phyloP scores from a whole-genome alignment of 768 basidiomycete genomes.

The Boletus bicolor region DNA sequence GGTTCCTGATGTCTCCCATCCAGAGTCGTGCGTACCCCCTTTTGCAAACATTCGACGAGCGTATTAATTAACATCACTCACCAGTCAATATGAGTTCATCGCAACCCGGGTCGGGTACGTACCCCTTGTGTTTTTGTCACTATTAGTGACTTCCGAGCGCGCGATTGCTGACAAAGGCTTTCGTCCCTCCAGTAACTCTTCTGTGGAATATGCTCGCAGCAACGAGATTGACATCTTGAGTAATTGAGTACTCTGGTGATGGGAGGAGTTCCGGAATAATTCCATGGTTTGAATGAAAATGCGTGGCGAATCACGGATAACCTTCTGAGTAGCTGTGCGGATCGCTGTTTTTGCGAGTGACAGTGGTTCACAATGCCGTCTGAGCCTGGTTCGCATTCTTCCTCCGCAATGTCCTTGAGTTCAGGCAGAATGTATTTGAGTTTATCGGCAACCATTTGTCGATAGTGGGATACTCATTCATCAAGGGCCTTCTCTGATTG shows the following conservation, averaged over 20 bases:
- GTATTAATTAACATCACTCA: background rate
- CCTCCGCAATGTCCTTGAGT: too few relatives aligned
- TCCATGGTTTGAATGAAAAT: background rate
- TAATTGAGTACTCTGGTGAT: background rate
- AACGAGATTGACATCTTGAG: background rate
- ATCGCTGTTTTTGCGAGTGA: too few relatives aligned
- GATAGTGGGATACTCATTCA: too few relatives aligned
- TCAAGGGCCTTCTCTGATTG: too few relatives aligned
- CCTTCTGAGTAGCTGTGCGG: background rate
- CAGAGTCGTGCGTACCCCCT: background rate
- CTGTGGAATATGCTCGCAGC: background rate
- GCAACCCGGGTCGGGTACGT: background rate
- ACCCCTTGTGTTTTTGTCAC: background rate
- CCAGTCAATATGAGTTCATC: background rate
- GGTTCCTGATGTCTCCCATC: background rate
- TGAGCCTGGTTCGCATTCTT: too few relatives aligned
- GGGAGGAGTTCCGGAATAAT: background rate
- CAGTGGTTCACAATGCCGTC: too few relatives aligned
- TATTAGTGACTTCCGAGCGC: background rate
- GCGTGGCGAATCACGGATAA: background rate
- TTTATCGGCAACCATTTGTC: too few relatives aligned
- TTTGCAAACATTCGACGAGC: background rate
- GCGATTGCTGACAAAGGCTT: background rate
- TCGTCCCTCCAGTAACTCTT: background rate
- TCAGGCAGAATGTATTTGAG: too few relatives aligned